phyloP scores from a whole-genome alignment of 352 stramenopile genomes.

The Aphanomyces stellatus region DNA sequence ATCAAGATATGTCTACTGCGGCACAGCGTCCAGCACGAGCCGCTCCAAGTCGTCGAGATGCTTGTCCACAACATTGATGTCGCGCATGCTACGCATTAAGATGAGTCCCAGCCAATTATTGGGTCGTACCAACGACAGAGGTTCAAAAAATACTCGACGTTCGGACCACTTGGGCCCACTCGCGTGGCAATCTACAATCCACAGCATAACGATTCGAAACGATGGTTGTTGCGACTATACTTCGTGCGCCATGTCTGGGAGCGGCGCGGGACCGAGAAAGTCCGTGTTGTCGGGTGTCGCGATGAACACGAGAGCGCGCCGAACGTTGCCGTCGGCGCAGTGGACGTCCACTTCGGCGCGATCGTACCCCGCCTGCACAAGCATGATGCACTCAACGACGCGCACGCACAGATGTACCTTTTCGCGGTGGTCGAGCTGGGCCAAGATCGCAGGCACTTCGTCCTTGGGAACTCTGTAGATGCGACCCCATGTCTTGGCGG shows the following conservation, averaged over 20 bases:
- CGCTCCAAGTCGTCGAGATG: conserved; percentile 66
- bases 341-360: conserved; percentile 64
- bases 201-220: too few species aligned
- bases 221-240: too few species aligned
- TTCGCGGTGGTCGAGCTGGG: conserved; percentile 78
- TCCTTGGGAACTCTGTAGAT: conserved; percentile 79
- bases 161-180: conserved; percentile 59
- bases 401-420: conserved; percentile 1
- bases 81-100: conserved; percentile 49
- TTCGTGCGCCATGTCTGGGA: conserved; percentile 70
- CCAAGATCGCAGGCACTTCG: conserved; percentile 62
- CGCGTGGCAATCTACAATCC: conserved; percentile 45
- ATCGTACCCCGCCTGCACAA: conserved; percentile 61
- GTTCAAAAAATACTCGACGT: conserved; percentile 79
- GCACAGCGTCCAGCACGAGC: conserved; percentile 16
- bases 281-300: conserved; percentile 73
- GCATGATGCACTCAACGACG: neutral
- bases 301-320: conserved; percentile 76
- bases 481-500: conserved; percentile 75
- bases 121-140: conserved; percentile 47
- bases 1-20: too few species aligned
- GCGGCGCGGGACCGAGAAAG: conserved; percentile 60
- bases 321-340: conserved; percentile 56
- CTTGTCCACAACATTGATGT: conserved; percentile 59
- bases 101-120: too few species aligned